Evolutionary conservation across 2,329 filamentous ascomycete genomes (phyloP).

Genomic region (Phialocephala subalpina): DNA sequence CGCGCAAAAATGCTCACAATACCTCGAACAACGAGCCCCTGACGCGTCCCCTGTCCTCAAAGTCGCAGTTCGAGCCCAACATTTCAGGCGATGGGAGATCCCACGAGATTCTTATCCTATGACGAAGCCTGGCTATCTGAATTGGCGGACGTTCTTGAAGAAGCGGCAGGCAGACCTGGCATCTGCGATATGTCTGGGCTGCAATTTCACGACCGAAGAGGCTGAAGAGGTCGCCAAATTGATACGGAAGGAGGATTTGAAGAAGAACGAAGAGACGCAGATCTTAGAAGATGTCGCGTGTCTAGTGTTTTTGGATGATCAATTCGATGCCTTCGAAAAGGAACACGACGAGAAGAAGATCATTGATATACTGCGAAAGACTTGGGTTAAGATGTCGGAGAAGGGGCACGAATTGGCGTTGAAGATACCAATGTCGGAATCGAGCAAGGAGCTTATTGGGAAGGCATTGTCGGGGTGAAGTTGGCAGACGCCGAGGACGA

Average conservation of each 20-base stretch:
- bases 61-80: constrained; percentile 83
- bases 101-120: constrained; percentile 77
- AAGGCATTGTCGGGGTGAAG: constrained; percentile 62
- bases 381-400: constrained; percentile 78
- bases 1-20: constrained; percentile 79
- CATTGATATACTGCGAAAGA: constrained; percentile 73
- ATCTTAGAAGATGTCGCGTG: constrained; percentile 86
- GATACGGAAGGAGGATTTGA: constrained; percentile 80
- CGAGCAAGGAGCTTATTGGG: constrained; percentile 66
- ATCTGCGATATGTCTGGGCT: constrained; percentile 56
- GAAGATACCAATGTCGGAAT: constrained; percentile 68
- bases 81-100: constrained; percentile 85
- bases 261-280: constrained; percentile 72
- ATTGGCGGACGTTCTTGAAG: constrained; percentile 79
- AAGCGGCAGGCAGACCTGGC: constrained; percentile 75
- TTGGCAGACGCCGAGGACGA: neutral
- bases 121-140: constrained; percentile 78
- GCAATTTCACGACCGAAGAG: constrained; percentile 53
- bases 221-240: constrained; percentile 71
- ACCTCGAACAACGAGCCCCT: constrained; percentile 69
- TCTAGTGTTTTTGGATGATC: constrained; percentile 86
- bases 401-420: constrained; percentile 70
- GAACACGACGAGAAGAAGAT: constrained; percentile 81
- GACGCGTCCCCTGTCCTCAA: constrained; percentile 71
- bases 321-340: constrained; percentile 81